Evolutionary conservation across 2,329 filamentous ascomycete species (phyloP).

Genomic region (Pseudopyrenochaeta lycopersici): DNA sequence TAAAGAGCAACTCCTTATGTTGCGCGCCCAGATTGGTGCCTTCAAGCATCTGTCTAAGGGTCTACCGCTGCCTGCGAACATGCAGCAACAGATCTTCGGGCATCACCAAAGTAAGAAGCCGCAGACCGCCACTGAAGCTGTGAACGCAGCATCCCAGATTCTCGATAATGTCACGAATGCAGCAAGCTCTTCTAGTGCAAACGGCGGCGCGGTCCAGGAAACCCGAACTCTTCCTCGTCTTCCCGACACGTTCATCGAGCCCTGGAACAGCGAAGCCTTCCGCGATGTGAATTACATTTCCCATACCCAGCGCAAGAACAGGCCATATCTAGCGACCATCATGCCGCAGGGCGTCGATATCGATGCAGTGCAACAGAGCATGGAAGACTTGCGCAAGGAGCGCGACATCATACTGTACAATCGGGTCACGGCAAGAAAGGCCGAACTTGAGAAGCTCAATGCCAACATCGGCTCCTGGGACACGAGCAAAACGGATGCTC

Average conservation of each 20-base stretch:
- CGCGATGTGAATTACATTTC: conserved; percentile 78
- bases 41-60: conserved; percentile 93
- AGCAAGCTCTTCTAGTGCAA: conserved; percentile 53
- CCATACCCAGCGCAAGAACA: conserved; percentile 77
- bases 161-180: conserved; percentile 61
- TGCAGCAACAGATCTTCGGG: conserved; percentile 85
- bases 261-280: conserved; percentile 53
- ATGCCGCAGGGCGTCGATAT: conserved; percentile 90
- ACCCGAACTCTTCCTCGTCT: conserved; percentile 46
- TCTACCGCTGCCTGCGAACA: conserved; percentile 76
- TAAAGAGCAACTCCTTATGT: conserved; percentile 77
- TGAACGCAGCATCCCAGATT: conserved; percentile 58
- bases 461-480: conserved; percentile 92
- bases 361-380: conserved; percentile 61
- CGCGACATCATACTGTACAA: conserved; percentile 90
- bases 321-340: conserved; percentile 83
- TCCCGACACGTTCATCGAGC: conserved; percentile 63
- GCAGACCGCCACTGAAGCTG: conserved; percentile 48
- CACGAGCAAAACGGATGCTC: conserved; percentile 71
- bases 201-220: conserved; percentile 48
- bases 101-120: conserved; percentile 69
- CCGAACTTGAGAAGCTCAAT: conserved; percentile 82
- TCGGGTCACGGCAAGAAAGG: conserved; percentile 83
- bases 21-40: conserved; percentile 87
- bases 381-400: conserved; percentile 75